Base-by-base conservation (phyloP, 2,329 filamentous ascomycete genomes). In the Aspergillus aculeatus region DNA sequence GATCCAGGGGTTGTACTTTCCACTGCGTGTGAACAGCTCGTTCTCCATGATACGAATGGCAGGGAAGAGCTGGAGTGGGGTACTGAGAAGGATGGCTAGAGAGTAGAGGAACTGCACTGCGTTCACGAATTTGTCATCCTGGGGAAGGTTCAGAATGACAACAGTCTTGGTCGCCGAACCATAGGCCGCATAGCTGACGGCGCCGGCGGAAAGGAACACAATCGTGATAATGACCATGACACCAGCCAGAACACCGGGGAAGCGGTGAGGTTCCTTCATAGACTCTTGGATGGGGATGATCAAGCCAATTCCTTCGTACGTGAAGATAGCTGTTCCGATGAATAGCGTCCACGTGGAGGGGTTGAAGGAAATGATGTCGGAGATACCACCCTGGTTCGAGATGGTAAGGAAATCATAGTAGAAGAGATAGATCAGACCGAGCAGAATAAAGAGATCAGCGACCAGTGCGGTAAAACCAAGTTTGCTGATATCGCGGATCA, bases 261-360 rank as follows among this genome's bases (percentile, higher is more conserved):
- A 99, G 74, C 96, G 94, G 65, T 88, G 82, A 0, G 94, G 96
- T 47, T 93, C 83, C 72, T 89, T 90, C 95, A 99, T 99, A 23
- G 93, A 96, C 71, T 96, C 93, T 77, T 99, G 96, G 61, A 99
- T 97, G 0, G 96, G 95, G 63, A 99, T 97, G 75, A 99, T 96
- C 52, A 99, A 86, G 12, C 95, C 96, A 62, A 99, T 96, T 29
- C 95, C 95, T 74, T 99, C 95, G 72, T 98, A 99, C 0, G 95
- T 98, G 79, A 99, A 99, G 73, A 99, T 98, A 29, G 96, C 95
- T 0, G 96, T 99, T 62, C 95, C 96, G 69, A 99, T 99, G 75
- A 99, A 98, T 4, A 99, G 84, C 0, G 95, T 96, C 95, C 96
- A 99, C 74, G 92, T 89, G 62, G 89, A 86, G 47, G 89, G 78